A percentile compares a stretch with the other conserved stretches of the same genome.
Conservation (phyloP, 306 rosid species). For the Prunus davidiana region DNA sequence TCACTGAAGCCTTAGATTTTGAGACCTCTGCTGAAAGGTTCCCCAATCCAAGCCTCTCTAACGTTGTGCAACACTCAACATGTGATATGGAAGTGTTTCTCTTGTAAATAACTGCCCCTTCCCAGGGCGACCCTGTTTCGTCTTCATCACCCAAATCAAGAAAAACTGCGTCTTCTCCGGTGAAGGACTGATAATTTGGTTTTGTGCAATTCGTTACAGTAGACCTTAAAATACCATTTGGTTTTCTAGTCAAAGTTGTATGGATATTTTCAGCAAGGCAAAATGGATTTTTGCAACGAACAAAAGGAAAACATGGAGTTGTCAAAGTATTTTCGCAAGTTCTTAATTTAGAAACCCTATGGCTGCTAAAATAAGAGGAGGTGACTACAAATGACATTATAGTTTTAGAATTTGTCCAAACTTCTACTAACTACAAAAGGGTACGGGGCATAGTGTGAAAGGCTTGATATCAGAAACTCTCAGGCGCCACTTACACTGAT, state of each 20-base stretch:
- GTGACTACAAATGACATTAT: slow-evolving; percentile 57
- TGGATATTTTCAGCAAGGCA: slow-evolving; percentile 6
- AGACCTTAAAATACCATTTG: slow-evolving; percentile 18
- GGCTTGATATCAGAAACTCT: neutral
- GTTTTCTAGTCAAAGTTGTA: slow-evolving; percentile 19
- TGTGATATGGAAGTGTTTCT: slow-evolving; percentile 60
- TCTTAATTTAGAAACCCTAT: slow-evolving; percentile 29
- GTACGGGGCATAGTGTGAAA: neutral
- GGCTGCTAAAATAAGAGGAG: slow-evolving; percentile 29
- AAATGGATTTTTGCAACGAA: slow-evolving; percentile 12
- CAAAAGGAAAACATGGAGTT: slow-evolving; percentile 29
- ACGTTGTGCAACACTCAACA: slow-evolving; percentile 85
- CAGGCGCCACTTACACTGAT: neutral
- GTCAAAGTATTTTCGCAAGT: slow-evolving; percentile 15
- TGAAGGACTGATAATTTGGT: slow-evolving; percentile 27
- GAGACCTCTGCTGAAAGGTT: slow-evolving; percentile 63
- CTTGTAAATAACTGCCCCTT: slow-evolving; percentile 83
- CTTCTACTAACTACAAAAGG: neutral
- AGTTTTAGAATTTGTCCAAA: slow-evolving; percentile 3
- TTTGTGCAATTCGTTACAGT: slow-evolving; percentile 34
- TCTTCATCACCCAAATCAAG: slow-evolving; percentile 48
- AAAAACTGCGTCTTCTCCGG: slow-evolving; percentile 28
- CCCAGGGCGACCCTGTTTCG: slow-evolving; percentile 67
- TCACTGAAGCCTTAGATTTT: slow-evolving; percentile 65
- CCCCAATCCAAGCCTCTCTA: slow-evolving; percentile 87